phyloP scores from a whole-genome alignment of 345 rosid species.

The Barbarea vulgaris region DNA sequence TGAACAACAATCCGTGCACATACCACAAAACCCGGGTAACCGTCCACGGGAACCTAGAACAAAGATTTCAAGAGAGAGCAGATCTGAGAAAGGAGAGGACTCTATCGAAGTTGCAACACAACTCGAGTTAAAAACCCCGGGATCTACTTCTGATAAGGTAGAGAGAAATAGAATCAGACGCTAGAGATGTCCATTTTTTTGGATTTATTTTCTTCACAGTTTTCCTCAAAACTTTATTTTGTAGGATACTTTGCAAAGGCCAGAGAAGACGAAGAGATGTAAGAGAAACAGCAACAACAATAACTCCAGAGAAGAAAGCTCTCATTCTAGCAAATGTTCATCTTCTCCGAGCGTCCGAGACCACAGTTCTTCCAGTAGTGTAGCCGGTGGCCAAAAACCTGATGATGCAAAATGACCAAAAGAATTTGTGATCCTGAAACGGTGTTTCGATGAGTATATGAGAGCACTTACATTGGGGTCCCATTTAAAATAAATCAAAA shows the following conservation, averaged over 20 bases:
- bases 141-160: slow-evolving; percentile 75
- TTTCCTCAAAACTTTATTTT: not conserved
- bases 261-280: slow-evolving; percentile 52
- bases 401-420: slow-evolving; percentile 46
- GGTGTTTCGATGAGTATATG: not conserved
- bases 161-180: slow-evolving; percentile 3
- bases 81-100: slow-evolving; percentile 52
- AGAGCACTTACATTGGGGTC: no score
- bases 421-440: not conserved
- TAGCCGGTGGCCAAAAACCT: slow-evolving; percentile 53
- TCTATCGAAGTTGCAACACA: slow-evolving; percentile 77
- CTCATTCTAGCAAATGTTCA: slow-evolving; percentile 66
- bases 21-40: slow-evolving; percentile 45
- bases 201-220: slow-evolving; percentile 1
- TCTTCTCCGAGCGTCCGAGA: slow-evolving; percentile 70
- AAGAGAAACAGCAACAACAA: slow-evolving; percentile 45
- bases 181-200: not conserved
- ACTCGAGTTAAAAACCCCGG: slow-evolving; percentile 88
- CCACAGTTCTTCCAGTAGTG: slow-evolving; percentile 71
- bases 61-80: slow-evolving; percentile 64
- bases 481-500: no score
- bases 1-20: slow-evolving; percentile 60
- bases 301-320: slow-evolving; percentile 51
- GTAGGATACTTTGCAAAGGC: slow-evolving; percentile 59
- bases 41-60: slow-evolving; percentile 52